Conservation (phyloP, 495 filamentous ascomycete genomes). For the Hamigera avellanea region DNA sequence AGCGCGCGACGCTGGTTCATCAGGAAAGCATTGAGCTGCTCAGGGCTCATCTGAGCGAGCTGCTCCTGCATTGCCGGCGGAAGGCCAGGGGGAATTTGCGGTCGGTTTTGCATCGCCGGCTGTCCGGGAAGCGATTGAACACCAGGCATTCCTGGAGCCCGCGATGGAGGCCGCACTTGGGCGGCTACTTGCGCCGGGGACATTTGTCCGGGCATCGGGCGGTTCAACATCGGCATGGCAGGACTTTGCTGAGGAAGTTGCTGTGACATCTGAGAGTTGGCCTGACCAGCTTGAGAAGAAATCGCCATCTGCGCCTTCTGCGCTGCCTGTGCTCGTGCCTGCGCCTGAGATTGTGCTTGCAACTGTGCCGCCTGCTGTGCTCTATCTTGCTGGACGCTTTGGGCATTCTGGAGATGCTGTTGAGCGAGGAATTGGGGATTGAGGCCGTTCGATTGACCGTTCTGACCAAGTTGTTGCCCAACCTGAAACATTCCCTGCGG, state of each 20-base stretch:
- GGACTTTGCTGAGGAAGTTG: conserved; percentile 39
- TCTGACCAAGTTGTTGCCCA: conserved; percentile 22
- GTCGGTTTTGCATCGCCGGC: conserved; percentile 22
- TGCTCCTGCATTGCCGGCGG: conserved; percentile 26
- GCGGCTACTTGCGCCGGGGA: conserved; percentile 24
- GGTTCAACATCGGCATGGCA: conserved; percentile 49
- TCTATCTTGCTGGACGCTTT: conserved; percentile 29
- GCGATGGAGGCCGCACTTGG: conserved; percentile 28
- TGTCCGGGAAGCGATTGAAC: conserved; percentile 15
- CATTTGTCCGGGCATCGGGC: conserved; percentile 40
- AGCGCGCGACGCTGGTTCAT: conserved; percentile 23
- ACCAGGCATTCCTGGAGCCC: conserved; percentile 21
- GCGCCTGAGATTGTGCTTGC: conserved; percentile 24
- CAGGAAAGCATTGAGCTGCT: conserved; percentile 24
- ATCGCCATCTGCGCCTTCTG: conserved; percentile 40
- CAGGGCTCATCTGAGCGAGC: conserved; percentile 19
- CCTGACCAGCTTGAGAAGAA: conserved; percentile 25
- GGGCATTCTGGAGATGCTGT: conserved; percentile 28
- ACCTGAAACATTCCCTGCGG: conserved; percentile 27
- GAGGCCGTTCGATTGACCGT: conserved; percentile 27
- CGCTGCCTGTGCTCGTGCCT: conserved; percentile 29
- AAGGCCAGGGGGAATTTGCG: conserved; percentile 22
- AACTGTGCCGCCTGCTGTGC: conserved; percentile 11
- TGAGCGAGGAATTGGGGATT: conserved; percentile 30
- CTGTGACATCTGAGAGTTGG: conserved; percentile 20